Base-by-base conservation (phyloP, 352 stramenopile genomes). In the Elongisporangium prolatum region DNA sequence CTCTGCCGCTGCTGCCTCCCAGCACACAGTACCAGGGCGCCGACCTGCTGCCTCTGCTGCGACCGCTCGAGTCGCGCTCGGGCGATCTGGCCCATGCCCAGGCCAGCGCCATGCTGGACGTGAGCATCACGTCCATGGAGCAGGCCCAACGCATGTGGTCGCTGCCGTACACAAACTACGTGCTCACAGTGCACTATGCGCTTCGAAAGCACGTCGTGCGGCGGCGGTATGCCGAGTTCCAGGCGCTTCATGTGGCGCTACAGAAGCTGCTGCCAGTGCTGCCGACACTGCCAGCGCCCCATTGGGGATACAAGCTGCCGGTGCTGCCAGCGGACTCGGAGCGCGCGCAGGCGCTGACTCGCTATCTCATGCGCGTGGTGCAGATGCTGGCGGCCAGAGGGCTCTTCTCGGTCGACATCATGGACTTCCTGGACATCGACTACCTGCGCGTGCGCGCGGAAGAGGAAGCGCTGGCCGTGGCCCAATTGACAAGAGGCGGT, bases 81-180 rank as follows among this genome's bases (percentile, higher is more conserved):
- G 59, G 57, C 11, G 60, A 51, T 7, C 56, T 68, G 8, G 57
- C 44, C 16, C 71, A 69, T 14, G 62, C 77, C 47, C 77, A 75
- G 7, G 80, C 80, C 11, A 80, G 75, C 58, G 69, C 72, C 3
- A 81, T 88, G 72, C 57, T 91, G 22, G 80, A 91, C 60, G 65
- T 88, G 47, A 72, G 59, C 21, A 84, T 88, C 52, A 56, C 65
- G 13, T 76, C 70, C 20, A 85, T 91, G 76, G 80, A 88, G 60
- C 72, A 79, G 20, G 74, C 80, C 1, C 80, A 91, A 64, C 66
- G 71, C 49, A 54, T 64, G 2, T 77, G 72, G 44, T 58, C 68
- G 4, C 68, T 88, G 17, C 80, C 80, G n/a, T 87, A 91, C 64
- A 84, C 77, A 21, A 88, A 84, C 65, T 91, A 88, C 52, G 80